phyloP scores from a whole-genome alignment of 768 basidiomycete genomes.

The Dendrothele bispora region DNA sequence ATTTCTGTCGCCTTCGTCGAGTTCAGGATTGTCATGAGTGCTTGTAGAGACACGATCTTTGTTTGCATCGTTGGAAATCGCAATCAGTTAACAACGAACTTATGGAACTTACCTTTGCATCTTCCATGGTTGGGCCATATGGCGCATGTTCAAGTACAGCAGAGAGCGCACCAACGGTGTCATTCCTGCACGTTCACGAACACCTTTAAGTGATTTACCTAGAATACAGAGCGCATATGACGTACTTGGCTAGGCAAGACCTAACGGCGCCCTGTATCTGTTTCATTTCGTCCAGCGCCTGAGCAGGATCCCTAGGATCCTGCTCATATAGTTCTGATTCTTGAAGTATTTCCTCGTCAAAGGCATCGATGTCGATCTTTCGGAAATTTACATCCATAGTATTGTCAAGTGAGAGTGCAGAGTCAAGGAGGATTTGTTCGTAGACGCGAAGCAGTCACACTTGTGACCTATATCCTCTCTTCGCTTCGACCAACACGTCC shows the following conservation, averaged over 20 bases:
- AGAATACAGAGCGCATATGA: too few species aligned
- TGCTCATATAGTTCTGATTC: constrained; percentile 86
- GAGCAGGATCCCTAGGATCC: constrained; percentile 76
- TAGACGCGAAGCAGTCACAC: too few species aligned
- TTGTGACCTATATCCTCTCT: too few species aligned
- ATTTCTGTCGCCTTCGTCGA: constrained; percentile 92
- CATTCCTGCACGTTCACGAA: constrained; percentile 51
- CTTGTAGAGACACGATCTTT: constrained; percentile 81
- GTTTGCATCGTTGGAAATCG: too few species aligned
- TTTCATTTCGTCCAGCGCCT: constrained; percentile 76
- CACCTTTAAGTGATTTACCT: too few species aligned
- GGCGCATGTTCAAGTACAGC: constrained; percentile 77
- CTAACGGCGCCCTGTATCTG: constrained; percentile 73
- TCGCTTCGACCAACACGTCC: too few species aligned
- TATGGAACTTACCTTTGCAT: constrained; percentile 75
- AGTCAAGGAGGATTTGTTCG: too few species aligned
- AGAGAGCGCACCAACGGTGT: constrained; percentile 71
- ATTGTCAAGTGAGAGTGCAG: too few species aligned
- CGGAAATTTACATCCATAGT: constrained; percentile 48
- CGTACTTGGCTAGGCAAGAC: constrained; percentile 71
- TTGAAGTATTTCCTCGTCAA: constrained; percentile 87
- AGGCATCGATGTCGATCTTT: constrained; percentile 92
- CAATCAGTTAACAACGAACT: too few species aligned
- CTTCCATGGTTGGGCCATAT: constrained; percentile 85
- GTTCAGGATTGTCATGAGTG: constrained; percentile 87